These are phyloP conservation scores for Penicillium hordei DNA, from an alignment of 2,329 filamentous ascomycete species.

Conservation along the genomic window DNA sequence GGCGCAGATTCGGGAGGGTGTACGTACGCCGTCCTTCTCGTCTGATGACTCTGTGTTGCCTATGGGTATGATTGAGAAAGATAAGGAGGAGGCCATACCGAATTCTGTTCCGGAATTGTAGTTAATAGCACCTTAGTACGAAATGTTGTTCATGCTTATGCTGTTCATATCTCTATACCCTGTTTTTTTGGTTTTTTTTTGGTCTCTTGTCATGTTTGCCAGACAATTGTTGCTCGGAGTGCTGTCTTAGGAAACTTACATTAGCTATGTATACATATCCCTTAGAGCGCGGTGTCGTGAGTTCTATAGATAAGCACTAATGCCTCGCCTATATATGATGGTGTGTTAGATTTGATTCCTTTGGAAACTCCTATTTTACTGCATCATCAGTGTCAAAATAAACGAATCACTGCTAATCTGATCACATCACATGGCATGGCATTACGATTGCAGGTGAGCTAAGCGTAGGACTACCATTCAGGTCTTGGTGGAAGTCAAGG, in stretches of 20 bases:
- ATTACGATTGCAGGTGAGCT: neutral
- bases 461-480: neutral
- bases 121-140: constrained; percentile 16
- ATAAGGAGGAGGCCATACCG: constrained; percentile 26
- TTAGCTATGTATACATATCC: constrained; percentile 1
- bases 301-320: neutral
- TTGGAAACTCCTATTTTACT: neutral
- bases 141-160: neutral
- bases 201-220: neutral
- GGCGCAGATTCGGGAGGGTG: constrained; percentile 39
- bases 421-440: neutral
- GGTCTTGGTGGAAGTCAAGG: neutral
- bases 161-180: constrained; percentile 13
- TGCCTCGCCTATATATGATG: neutral
- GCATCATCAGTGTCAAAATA: neutral
- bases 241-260: neutral
- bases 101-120: constrained; percentile 20
- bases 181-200: constrained; percentile 4
- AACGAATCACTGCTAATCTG: neutral
- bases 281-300: neutral
- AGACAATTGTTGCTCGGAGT: neutral
- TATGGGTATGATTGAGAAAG: constrained; percentile 25
- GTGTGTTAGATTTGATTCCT: neutral
- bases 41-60: constrained; percentile 37
- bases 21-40: constrained; percentile 34